Percentiles rank a stretch among this genome's conserved stretches.
Conservation (phyloP, 2,329 filamentous ascomycete species). For the Lizonia empirigonia region DNA sequence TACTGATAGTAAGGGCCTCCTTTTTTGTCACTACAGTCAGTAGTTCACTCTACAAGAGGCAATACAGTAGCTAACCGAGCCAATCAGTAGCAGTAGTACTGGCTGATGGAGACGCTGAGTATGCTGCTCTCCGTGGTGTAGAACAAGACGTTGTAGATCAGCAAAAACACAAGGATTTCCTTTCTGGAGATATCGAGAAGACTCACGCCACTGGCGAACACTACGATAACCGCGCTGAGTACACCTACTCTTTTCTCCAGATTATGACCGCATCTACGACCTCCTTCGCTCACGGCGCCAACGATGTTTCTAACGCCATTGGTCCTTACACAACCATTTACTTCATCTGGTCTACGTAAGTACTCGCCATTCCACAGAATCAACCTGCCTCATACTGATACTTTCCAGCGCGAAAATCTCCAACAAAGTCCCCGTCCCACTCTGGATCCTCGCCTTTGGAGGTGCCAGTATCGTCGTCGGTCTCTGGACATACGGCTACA, state of each 20-base stretch:
- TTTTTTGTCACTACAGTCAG: too few relatives aligned
- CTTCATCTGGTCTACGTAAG: constrained; percentile 63
- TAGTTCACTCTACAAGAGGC: too few relatives aligned
- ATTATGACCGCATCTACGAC: constrained; percentile 67
- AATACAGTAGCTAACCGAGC: too few relatives aligned
- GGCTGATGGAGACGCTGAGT: too few relatives aligned
- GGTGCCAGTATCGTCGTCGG: constrained; percentile 61
- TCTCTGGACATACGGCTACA: constrained; percentile 67
- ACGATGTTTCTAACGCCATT: constrained; percentile 65
- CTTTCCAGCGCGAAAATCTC: constrained; percentile 39
- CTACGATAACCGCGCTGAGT: constrained; percentile 64
- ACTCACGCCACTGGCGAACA: constrained; percentile 64
- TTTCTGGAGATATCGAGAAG: constrained; percentile 60
- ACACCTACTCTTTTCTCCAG: constrained; percentile 53
- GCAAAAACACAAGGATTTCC: constrained; percentile 52
- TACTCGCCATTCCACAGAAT: neutral
- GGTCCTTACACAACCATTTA: constrained; percentile 67
- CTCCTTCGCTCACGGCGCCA: constrained; percentile 73
- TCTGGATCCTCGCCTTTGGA: constrained; percentile 63
- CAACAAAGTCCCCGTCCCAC: constrained; percentile 59
- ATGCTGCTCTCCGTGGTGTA: constrained; percentile 56
- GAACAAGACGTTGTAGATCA: constrained; percentile 56
- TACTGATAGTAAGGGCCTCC: too few relatives aligned
- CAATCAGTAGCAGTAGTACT: too few relatives aligned
- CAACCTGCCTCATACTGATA: neutral